Percentiles rank a stretch among this genome's conserved stretches.
Evolutionary conservation across 2,329 filamentous ascomycete species (phyloP).

Genomic region (Xenoacremonium recifei): DNA sequence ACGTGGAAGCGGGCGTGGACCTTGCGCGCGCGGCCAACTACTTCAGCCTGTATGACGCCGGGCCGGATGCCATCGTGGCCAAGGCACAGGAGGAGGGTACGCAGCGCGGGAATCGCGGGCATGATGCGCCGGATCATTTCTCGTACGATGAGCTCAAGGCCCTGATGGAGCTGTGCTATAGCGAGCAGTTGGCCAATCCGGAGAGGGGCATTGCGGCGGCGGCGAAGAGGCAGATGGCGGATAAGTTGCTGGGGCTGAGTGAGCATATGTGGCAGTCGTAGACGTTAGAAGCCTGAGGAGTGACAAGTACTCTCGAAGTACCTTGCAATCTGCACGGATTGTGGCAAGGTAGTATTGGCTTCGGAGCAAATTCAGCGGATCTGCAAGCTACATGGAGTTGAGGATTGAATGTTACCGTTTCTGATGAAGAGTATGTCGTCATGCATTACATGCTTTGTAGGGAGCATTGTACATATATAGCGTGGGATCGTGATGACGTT

Average conservation of each 20-base stretch:
- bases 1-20: constrained; percentile 72
- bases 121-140: constrained; percentile 44
- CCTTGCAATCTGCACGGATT: not conserved
- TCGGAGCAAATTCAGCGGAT: not conserved
- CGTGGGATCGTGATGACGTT: no score
- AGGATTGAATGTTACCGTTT: no score
- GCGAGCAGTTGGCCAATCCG: constrained; percentile 63
- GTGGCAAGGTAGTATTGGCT: not conserved
- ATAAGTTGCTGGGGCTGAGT: constrained; percentile 67
- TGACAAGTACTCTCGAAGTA: not conserved
- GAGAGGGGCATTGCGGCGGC: constrained; percentile 66
- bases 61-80: constrained; percentile 63
- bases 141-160: constrained; percentile 66
- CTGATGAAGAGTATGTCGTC: no score
- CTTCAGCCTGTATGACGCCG: constrained; percentile 66
- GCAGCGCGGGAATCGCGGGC: constrained; percentile 33
- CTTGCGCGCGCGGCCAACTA: constrained; percentile 64
- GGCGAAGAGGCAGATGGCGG: constrained; percentile 68
- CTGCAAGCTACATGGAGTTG: not conserved
- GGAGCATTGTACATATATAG: no score
- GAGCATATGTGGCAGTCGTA: constrained; percentile 68
- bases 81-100: constrained; percentile 53
- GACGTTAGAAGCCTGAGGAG: no score
- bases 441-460: no score
- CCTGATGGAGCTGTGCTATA: constrained; percentile 66